Evolutionary conservation across 1,139 yeast species (phyloP).

Genomic region (Diutina mesorugosa): DNA sequence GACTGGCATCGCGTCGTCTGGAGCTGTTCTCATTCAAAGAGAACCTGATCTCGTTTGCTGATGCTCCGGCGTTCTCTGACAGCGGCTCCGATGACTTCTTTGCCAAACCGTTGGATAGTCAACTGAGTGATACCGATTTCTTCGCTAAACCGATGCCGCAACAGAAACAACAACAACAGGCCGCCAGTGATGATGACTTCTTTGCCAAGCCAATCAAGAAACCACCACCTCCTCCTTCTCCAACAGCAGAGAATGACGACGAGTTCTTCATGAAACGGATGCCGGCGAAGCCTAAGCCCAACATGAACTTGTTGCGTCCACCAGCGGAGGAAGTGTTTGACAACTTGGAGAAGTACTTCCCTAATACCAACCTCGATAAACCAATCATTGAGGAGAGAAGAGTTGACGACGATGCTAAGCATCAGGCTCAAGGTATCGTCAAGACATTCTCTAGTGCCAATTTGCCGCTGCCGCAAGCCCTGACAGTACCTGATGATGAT

Average conservation of each 20-base stretch:
- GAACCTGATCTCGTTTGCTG: slow-evolving; percentile 59
- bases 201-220: slow-evolving; percentile 15
- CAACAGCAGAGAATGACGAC: slow-evolving; percentile 7
- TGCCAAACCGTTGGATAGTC: slow-evolving; percentile 14
- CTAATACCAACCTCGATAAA: slow-evolving; percentile 82
- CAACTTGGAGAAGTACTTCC: slow-evolving; percentile 84
- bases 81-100: slow-evolving; percentile 39
- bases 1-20: neutral
- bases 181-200: slow-evolving; percentile 15
- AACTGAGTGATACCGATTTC: slow-evolving; percentile 17
- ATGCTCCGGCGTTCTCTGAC: slow-evolving; percentile 43
- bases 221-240: slow-evolving; percentile 3
- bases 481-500: slow-evolving; percentile 7
- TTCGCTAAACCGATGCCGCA: slow-evolving; percentile 15
- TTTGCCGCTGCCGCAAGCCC: slow-evolving; percentile 6
- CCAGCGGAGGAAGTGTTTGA: slow-evolving; percentile 90
- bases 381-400: slow-evolving; percentile 62
- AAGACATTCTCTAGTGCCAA: slow-evolving; percentile 37
- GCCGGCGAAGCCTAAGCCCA: neutral
- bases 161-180: slow-evolving; percentile 2
- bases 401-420: neutral
- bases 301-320: slow-evolving; percentile 39
- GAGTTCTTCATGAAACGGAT: slow-evolving; percentile 16
- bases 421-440: slow-evolving; percentile 13
- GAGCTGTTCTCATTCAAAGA: slow-evolving; percentile 31